phyloP scores from a whole-genome alignment of 148 eudicot genomes.

The Rhododendron vialii region DNA sequence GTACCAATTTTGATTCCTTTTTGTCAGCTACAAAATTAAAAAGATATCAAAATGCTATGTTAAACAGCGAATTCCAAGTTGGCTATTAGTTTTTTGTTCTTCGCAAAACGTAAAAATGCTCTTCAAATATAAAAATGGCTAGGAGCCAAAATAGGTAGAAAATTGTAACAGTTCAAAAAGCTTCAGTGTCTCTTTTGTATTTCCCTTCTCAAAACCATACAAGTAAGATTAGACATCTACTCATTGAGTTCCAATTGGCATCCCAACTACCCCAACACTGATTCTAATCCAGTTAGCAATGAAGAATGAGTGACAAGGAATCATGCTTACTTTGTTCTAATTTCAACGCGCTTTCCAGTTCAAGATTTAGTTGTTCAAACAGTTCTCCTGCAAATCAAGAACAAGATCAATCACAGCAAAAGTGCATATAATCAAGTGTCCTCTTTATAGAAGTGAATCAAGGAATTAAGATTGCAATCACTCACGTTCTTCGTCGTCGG shows the following conservation, averaged over 20 bases:
- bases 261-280: background rate
- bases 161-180: background rate
- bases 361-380: conserved; percentile 62
- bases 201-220: background rate
- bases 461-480: background rate
- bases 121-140: background rate
- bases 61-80: background rate
- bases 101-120: background rate
- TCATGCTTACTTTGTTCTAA: conserved; percentile 62
- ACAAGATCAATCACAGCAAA: background rate
- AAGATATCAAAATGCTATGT: background rate
- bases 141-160: background rate
- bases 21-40: background rate
- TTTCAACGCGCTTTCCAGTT: conserved; percentile 66
- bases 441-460: background rate
- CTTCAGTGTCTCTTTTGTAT: background rate
- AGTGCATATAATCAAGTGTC: background rate
- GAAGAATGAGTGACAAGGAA: background rate
- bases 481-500: conserved; percentile 81
- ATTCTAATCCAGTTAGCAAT: background rate
- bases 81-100: background rate
- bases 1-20: background rate
- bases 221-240: conserved; percentile 2
- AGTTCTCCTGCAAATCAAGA: conserved; percentile 59
- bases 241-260: background rate